Base-by-base conservation (phyloP, 2,329 filamentous ascomycete genomes). In the Aspergillus sp. region DNA sequence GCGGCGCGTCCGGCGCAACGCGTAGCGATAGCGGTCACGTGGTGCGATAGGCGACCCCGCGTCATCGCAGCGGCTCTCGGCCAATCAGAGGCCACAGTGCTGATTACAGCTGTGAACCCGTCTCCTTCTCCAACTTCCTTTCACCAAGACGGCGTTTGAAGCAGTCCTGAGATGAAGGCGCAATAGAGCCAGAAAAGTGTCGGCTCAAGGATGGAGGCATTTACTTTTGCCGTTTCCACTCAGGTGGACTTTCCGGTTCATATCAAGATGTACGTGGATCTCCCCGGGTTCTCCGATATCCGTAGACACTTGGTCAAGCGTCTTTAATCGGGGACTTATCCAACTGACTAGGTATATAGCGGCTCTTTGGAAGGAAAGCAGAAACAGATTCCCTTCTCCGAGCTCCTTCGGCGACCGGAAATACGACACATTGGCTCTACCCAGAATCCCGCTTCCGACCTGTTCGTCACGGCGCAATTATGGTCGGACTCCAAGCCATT, bases 401-500 rank as follows among this genome's bases (percentile, higher is more conserved):
- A 83, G 1, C 78, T 97, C 26, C 71, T 96, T 37, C 80, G 85
- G 49, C 78, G 83, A 44, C 83, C 90, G 0, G 86, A 94, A 44
- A 75, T 97, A 28, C 82, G 90, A 51, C 87, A 97, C 62, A 78
- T 93, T 43, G 91, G 89, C 40, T 95, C 91, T 13, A 93, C 91
- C 58, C 80, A 83, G 50, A 90, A 87, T 66, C 74, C 85, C 1
- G 74, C 85, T 62, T 96, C 90, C 27, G 93, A 98, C 64, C 83
- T 98, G 38, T 96, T 91, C 61, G 84, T 95, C 39, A 96, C 90
- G 0, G 86, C 85, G 7, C 93, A 97, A 67, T 79, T 97, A 58
- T 98, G 91, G 86, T 88, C 90, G 9, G 90, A 94, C 58, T 96
- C 90, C 27, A 98, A 98, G 65, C 90, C 91, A 31, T 72, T 98